These are phyloP conservation scores for Entonaema liquescens DNA, from an alignment of 495 filamentous ascomycete species.

Conservation along the genomic window DNA sequence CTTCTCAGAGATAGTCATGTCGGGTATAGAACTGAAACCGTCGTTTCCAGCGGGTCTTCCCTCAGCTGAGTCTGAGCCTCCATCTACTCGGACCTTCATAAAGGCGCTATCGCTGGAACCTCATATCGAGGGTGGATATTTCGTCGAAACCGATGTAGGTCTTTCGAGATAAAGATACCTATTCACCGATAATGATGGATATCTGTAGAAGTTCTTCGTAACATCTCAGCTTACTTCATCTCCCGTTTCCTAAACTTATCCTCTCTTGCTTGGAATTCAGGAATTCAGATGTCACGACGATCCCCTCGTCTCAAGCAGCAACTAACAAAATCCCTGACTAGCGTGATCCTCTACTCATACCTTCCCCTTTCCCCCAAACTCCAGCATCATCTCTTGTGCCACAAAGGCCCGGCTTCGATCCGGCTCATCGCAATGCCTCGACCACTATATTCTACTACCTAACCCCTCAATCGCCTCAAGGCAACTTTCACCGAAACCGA, in stretches of 20 bases:
- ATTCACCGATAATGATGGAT: neutral
- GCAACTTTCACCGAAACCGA: slow-evolving; percentile 68
- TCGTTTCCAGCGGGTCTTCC: slow-evolving; percentile 37
- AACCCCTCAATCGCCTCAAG: slow-evolving; percentile 35
- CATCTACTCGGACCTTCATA: slow-evolving; percentile 52
- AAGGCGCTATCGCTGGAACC: slow-evolving; percentile 52
- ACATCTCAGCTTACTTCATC: neutral
- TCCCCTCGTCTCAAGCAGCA: neutral
- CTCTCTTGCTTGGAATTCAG: no score
- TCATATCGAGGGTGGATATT: slow-evolving; percentile 73
- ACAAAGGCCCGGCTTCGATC: slow-evolving; percentile 45
- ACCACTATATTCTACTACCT: slow-evolving; percentile 24
- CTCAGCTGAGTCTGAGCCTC: slow-evolving; percentile 45
- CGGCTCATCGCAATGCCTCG: slow-evolving; percentile 30
- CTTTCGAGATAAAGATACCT: slow-evolving; percentile 16
- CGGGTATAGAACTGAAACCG: slow-evolving; percentile 28
- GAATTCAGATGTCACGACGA: no score
- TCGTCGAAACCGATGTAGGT: slow-evolving; percentile 58
- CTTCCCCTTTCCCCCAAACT: slow-evolving; percentile 57
- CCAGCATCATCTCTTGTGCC: slow-evolving; percentile 36
- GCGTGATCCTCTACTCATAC: slow-evolving; percentile 57
- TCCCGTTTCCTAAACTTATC: neutral
- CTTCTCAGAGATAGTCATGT: neutral
- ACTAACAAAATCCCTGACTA: slow-evolving; percentile 39
- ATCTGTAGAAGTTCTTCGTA: neutral